phyloP scores from a whole-genome alignment of 1,284 basidiomycete species.

The Naganishia sp. region DNA sequence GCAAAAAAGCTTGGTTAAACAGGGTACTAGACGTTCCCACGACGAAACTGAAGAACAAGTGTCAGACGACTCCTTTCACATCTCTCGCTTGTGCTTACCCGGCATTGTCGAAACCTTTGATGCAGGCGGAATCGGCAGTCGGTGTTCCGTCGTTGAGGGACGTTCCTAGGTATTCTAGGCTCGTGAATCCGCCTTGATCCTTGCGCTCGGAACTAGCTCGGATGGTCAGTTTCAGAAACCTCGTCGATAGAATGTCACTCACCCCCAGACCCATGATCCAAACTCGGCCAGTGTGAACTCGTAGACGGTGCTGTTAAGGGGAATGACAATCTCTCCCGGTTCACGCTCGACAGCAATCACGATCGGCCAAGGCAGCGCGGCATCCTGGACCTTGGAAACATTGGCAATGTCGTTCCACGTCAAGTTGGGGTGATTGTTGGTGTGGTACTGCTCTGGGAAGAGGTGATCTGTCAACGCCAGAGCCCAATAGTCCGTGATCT shows the following conservation, averaged over 20 bases:
- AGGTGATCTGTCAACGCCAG: slow-evolving; percentile 37
- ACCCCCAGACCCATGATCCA: slow-evolving; percentile 55
- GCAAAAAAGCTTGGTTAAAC: slow-evolving; percentile 46
- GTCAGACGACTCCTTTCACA: background rate
- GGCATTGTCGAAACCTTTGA: slow-evolving; percentile 52
- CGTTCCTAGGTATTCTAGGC: slow-evolving; percentile 51
- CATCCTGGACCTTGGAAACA: slow-evolving; percentile 40
- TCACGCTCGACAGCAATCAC: slow-evolving; percentile 58
- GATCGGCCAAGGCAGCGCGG: slow-evolving; percentile 52
- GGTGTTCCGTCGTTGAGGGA: slow-evolving; percentile 45
- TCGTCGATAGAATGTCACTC: slow-evolving; percentile 19
- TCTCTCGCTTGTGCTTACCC: slow-evolving; percentile 37
- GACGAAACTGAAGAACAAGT: slow-evolving; percentile 45
- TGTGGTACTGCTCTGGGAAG: slow-evolving; percentile 47
- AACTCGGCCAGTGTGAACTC: slow-evolving; percentile 58
- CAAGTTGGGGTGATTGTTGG: slow-evolving; percentile 48
- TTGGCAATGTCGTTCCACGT: slow-evolving; percentile 44
- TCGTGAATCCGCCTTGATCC: slow-evolving; percentile 48
- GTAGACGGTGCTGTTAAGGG: slow-evolving; percentile 55
- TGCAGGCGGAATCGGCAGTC: slow-evolving; percentile 44
- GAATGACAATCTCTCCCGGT: slow-evolving; percentile 51
- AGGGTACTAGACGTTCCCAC: slow-evolving; percentile 55
- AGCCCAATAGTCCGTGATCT: slow-evolving; percentile 40
- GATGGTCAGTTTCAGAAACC: background rate
- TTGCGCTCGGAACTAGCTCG: slow-evolving; percentile 11